These are phyloP conservation scores for Dictyostelium citrinum DNA, from an alignment of 78 protist species.

Conservation along the genomic window DNA sequence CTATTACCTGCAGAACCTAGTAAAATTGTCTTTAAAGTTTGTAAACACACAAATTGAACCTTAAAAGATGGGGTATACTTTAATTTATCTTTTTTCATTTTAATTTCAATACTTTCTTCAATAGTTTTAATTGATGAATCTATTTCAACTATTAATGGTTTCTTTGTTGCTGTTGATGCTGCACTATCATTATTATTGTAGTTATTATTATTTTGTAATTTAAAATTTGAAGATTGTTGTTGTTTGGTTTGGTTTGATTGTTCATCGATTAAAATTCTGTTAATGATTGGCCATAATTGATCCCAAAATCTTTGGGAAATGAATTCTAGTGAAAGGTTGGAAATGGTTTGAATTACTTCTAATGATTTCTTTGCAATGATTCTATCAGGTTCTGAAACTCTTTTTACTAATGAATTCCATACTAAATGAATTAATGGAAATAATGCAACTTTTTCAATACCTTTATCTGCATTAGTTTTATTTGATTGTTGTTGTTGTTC, in stretches of 20 bases:
- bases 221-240: no score
- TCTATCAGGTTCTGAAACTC: slow-evolving; percentile 29
- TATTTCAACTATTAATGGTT: neutral
- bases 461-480: neutral
- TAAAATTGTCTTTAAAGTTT: neutral
- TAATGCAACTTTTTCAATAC: slow-evolving; percentile 39
- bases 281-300: slow-evolving; percentile 41
- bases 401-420: slow-evolving; percentile 41
- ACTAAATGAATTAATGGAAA: slow-evolving; percentile 51
- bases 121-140: neutral
- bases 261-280: slow-evolving; percentile 2
- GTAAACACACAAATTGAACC: neutral
- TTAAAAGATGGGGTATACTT: slow-evolving; percentile 7
- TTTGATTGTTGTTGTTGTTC: neutral
- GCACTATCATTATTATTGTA: neutral
- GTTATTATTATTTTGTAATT: neutral
- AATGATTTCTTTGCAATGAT: neutral
- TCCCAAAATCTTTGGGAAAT: slow-evolving; percentile 56
- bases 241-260: neutral
- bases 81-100: neutral
- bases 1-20: neutral
- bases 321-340: slow-evolving; percentile 30
- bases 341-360: slow-evolving; percentile 31
- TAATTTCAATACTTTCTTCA: neutral
- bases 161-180: neutral